Evolutionary conservation across 2,329 filamentous ascomycete genomes (phyloP), one percentile per base, ranked within the genome.

Genomic region (Colletotrichum somersetense): DNA sequence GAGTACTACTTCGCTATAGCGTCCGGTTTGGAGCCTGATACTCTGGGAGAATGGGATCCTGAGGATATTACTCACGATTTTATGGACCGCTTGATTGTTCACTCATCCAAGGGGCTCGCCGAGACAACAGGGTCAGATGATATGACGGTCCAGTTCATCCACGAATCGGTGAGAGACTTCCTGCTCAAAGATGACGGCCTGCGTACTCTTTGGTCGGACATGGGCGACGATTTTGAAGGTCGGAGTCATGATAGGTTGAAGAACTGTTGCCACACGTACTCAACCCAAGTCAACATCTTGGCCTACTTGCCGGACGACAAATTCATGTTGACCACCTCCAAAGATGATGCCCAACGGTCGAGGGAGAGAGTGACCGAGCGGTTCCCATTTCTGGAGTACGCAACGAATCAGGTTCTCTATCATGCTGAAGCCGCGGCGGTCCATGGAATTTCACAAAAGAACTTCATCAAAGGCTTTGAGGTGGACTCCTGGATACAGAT

Each of bases 91-190:
- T 11, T 84, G 46, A 76, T 87, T 0, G 72, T 82, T 0, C 78
- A 76, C 40, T 81, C 77, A 0, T 88, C 86, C 0, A 88, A 87
- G 70, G 85, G 86, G 0, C 78, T 88, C 26, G 82, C 82, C 0
- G 84, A 86, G 69, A 71, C 81, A 5, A 83, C 80, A 0, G 80
- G 73, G 38, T 77, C 78, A 0, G 72, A 76, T n/a, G 50, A 44
- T 0, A 12, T 42, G 0, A 81, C 75, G 0, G 82, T 87, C 2
- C 86, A 87, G 70, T 88, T 87, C 73, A 85, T 86, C 5, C 85
- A 87, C 57, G 82, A 85, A 71, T 85, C 85, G 0, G 83, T 86
- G 0, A 75, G 79, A 2, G 83, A 85, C 16, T 86, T 83, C 52
- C 76, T 86, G 0, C 52, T 83, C 2, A 72, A 69, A 5, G 69